These are phyloP conservation scores for Rhynchosporium agropyri DNA, from an alignment of 2,329 filamentous ascomycete genomes.

Conservation along the genomic window DNA sequence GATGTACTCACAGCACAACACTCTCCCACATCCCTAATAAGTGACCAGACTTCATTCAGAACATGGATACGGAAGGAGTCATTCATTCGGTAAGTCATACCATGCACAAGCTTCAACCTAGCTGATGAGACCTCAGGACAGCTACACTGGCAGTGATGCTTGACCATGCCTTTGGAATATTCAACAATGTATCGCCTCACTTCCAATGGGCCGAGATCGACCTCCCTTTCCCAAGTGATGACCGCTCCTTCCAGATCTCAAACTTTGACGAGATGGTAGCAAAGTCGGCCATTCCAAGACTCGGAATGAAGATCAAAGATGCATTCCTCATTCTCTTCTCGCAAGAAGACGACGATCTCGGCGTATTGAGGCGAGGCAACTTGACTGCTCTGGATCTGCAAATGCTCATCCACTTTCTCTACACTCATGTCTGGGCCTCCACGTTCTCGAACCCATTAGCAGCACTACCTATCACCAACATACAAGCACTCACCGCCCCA, in stretches of 20 bases:
- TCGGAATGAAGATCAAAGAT: slow-evolving; percentile 39
- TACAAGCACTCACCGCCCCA: slow-evolving; percentile 29
- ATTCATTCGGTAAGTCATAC: slow-evolving; percentile 34
- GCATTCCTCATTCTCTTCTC: slow-evolving; percentile 38
- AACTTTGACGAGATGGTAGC: slow-evolving; percentile 36
- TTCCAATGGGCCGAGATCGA: slow-evolving; percentile 42
- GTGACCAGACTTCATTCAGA: slow-evolving; percentile 35
- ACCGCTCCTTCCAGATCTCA: slow-evolving; percentile 35
- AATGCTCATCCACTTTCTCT: slow-evolving; percentile 41
- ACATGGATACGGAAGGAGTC: slow-evolving; percentile 40
- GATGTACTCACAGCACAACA: slow-evolving; percentile 37
- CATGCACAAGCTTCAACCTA: too few species aligned
- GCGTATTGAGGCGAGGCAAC: slow-evolving; percentile 26
- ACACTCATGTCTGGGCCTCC: slow-evolving; percentile 38
- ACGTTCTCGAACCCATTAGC: slow-evolving; percentile 38
- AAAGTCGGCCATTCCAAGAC: slow-evolving; percentile 26
- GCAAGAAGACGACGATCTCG: slow-evolving; percentile 30
- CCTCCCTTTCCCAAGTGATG: slow-evolving; percentile 38
- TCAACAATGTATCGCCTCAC: slow-evolving; percentile 40
- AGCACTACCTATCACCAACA: slow-evolving; percentile 26
- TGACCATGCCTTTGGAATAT: slow-evolving; percentile 40
- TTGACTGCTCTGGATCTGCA: slow-evolving; percentile 41
- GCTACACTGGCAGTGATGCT: slow-evolving; percentile 38
- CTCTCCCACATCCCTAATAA: slow-evolving; percentile 33
- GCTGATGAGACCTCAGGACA: slow-evolving; percentile 27